Evolutionary conservation across 2,329 filamentous ascomycete genomes (phyloP).

Genomic region (Hymenoscyphus fraxineus): DNA sequence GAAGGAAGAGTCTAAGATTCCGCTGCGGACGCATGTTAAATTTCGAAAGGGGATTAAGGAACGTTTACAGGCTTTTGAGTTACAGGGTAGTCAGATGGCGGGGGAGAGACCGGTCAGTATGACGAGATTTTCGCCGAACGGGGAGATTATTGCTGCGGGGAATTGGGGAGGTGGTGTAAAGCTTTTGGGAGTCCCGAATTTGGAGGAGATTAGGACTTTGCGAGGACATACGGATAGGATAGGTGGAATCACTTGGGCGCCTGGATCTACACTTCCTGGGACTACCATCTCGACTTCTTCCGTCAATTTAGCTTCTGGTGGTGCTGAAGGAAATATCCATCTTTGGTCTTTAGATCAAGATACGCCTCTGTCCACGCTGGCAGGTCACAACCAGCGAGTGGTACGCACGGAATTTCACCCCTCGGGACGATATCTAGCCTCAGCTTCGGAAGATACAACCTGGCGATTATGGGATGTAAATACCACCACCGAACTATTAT

Average conservation of each 20-base stretch:
- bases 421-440: constrained; percentile 83
- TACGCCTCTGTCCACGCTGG: constrained; percentile 75
- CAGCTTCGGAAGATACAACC: constrained; percentile 91
- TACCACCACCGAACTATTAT: constrained; percentile 74
- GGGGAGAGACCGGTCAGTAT: constrained; percentile 90
- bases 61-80: constrained; percentile 73
- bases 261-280: constrained; percentile 70
- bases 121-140: constrained; percentile 83
- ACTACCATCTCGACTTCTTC: constrained; percentile 67
- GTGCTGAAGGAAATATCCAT: constrained; percentile 81
- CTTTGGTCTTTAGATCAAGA: constrained; percentile 88
- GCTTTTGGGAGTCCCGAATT: constrained; percentile 75
- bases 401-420: constrained; percentile 94
- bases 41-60: constrained; percentile 89
- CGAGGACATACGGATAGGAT: constrained; percentile 86
- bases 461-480: constrained; percentile 96
- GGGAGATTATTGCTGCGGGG: constrained; percentile 78
- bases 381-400: constrained; percentile 81
- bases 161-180: constrained; percentile 92
- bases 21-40: constrained; percentile 84
- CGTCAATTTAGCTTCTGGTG: constrained; percentile 86
- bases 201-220: constrained; percentile 71
- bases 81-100: constrained; percentile 90
- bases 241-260: constrained; percentile 87
- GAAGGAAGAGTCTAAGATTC: constrained; percentile 75